Evolutionary conservation across 2,329 filamentous ascomycete species (phyloP).

Genomic region (Scedosporium dehoogii): DNA sequence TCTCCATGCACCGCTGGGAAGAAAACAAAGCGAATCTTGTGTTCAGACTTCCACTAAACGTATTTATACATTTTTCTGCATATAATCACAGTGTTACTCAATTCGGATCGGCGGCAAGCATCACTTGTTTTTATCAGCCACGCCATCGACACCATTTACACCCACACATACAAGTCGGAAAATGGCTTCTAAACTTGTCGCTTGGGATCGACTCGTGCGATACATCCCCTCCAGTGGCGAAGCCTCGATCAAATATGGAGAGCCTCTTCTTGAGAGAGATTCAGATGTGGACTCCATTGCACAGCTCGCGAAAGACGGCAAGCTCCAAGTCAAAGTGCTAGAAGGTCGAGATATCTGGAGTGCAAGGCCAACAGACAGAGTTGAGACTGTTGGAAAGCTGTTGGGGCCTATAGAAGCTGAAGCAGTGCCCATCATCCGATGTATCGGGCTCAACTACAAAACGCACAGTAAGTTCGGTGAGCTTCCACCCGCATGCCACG

Average conservation of each 20-base stretch:
- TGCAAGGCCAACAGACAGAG: neutral
- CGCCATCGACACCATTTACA: neutral
- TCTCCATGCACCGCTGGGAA: no score
- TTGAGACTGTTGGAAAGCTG: conserved; percentile 16
- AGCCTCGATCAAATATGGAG: conserved; percentile 6
- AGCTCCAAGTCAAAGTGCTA: neutral
- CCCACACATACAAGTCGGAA: neutral
- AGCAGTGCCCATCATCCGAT: conserved; percentile 23
- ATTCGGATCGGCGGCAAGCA: no score
- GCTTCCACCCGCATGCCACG: neutral
- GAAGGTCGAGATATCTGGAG: neutral
- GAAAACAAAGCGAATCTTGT: no score
- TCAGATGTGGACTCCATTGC: neutral
- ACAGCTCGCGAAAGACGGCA: neutral
- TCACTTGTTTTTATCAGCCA: neutral
- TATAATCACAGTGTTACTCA: no score
- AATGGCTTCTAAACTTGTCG: neutral
- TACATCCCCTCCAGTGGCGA: conserved; percentile 2
- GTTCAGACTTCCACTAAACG: no score
- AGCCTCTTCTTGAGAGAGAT: neutral
- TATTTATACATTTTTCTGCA: no score
- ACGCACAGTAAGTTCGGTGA: conserved; percentile 10
- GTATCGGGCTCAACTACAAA: conserved; percentile 15
- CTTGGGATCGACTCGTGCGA: neutral
- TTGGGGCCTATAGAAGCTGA: conserved; percentile 26